These are phyloP conservation scores for Citeromyces hawaiiensis DNA, from an alignment of 1,139 yeast species.

Conservation along the genomic window DNA sequence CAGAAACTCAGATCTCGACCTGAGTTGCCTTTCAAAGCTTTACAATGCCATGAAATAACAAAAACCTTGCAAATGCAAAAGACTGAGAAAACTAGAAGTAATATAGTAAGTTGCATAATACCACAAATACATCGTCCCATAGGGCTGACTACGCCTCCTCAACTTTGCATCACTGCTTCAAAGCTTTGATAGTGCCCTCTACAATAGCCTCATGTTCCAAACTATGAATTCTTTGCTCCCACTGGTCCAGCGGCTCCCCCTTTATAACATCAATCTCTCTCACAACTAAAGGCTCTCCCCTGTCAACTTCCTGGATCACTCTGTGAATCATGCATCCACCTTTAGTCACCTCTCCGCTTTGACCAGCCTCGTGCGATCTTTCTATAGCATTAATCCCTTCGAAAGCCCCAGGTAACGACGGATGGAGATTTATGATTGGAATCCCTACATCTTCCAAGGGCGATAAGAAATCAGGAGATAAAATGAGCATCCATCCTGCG, in stretches of 20 bases:
- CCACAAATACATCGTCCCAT: no score
- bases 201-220: conserved; percentile 86
- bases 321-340: conserved; percentile 98
- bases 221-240: conserved; percentile 74
- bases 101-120: no score
- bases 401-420: conserved; percentile 94
- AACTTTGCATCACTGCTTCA: conserved; percentile 28
- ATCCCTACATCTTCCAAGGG: conserved; percentile 50
- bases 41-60: no score
- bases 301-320: conserved; percentile 88
- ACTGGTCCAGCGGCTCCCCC: conserved; percentile 65
- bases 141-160: no score
- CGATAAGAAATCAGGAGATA: conserved; percentile 61
- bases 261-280: conserved; percentile 59
- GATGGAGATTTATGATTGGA: conserved; percentile 85
- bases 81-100: no score
- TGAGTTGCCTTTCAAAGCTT: no score
- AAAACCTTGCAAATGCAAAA: no score
- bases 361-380: conserved; percentile 92
- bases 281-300: conserved; percentile 80
- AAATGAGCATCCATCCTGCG: conserved; percentile 97
- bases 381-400: conserved; percentile 97
- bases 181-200: conserved; percentile 64
- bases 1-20: no score
- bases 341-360: conserved; percentile 53